Evolutionary conservation across 2,329 filamentous ascomycete genomes (phyloP), one percentile per base, ranked within the genome.

Genomic region (Ceratocystis cubensis): DNA sequence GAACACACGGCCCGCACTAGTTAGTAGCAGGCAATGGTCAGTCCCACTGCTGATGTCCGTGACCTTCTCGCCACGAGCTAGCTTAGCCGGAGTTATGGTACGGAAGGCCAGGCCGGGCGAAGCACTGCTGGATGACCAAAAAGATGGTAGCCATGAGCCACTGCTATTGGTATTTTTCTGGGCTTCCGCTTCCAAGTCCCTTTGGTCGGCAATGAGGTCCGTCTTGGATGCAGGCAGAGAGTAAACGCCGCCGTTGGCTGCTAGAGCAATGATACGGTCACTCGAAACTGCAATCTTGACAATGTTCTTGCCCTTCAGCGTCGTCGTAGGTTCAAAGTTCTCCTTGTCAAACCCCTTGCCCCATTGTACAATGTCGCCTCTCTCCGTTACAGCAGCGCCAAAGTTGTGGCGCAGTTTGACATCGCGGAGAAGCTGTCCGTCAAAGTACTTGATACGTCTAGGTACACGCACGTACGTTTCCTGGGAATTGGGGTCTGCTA

Each of bases 281-380:
- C 82, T 80, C 0, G 92, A 96, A 62, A 96, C 81, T 50, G 85
- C 83, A 56, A 96, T 77, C 67, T 89, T 89, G 67, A 82, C 77
- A 63, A 97, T 78, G 71, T 96, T 83, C 74, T 95, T 96, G 66
- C 92, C 93, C 68, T 78, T 85, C 65, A 99, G 76, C 0, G 93
- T 96, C 62, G 81, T 78, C 0, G 80, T 81, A 0, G 93, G 94
- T 37, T 80, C 77, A 8, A 79, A 82, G 37, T 84, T 78, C 3
- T 84, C 80, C 66, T 82, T 80, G 5, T 87, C 88, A 73, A 88
- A 96, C 2, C 81, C 89, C 2, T 81, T 81, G 1, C 94, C 94
- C 94, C 94, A 99, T 77, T 97, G 92, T 13, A 96, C 80, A 57
- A 99, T 75, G 73, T 97, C 88, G 3, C 94, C 94, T 69, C 87